Evolutionary conservation across 345 rosid species (phyloP), one percentile per base, ranked within the genome.

Genomic region (Combretum micranthum): DNA sequence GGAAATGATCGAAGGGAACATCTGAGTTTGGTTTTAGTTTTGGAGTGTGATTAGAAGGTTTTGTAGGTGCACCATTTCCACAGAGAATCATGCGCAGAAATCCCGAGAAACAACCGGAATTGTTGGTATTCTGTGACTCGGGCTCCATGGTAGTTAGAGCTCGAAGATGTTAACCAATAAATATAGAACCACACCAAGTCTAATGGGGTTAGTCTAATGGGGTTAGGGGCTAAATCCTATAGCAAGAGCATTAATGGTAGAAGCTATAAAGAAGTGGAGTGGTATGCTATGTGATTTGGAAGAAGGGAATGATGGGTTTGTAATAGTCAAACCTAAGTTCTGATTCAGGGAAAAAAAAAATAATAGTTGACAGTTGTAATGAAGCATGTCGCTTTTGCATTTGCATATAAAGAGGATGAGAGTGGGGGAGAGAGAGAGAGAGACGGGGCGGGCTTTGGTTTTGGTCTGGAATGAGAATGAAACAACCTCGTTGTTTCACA

Each of bases 81-180:
- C 98, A 88, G 17, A 88, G 66, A 62, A 86, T 65, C 56, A 80
- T 79, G 26, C 88, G 85, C 3, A 76, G 63, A 25, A 84, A 65
- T 42, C 77, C 49, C 8, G 85, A 76, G 64, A 88, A 82, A 55
- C 96, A 88, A 55, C 96, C 90, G 15, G 85, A 80, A 54, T 66
- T 64, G 4, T 74, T 59, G 56, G 55, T 69, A 5, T 51, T 1
- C 11, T 48, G 52, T 20, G 60, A 56, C 59, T 55, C 56, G 61
- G 59, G 64, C 12, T 64, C 39, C 85, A 81, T 86, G 15, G 48
- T 55, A 58, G 7, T n/a, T n/a, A n/a, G 20, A 19, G 19, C 17
- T 15, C 21, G 52, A 48, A 48, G 52, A 18, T 17, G 21, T 12
- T 10, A 48, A 48, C 2, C 19, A 12, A 25, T 61, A 57, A 21